A percentile compares a stretch with the other conserved stretches of the same genome.
These are phyloP conservation scores for Cladophialophora bantiana DNA, from an alignment of 2,329 filamentous ascomycete genomes.

Conservation along the genomic window DNA sequence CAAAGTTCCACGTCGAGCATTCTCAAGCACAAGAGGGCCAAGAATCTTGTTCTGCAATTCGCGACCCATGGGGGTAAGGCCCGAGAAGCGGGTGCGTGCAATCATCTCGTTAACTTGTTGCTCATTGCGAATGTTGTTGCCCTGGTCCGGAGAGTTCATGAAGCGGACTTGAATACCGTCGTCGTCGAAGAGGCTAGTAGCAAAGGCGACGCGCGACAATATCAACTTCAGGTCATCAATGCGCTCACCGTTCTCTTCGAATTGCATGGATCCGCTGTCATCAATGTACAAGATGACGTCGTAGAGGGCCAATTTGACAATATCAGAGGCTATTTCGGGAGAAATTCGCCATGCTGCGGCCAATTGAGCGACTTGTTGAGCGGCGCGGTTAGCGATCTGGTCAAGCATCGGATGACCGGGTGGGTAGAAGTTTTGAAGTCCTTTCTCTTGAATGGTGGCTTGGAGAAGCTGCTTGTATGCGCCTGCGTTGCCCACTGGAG, in stretches of 20 bases:
- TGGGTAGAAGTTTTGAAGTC: slow-evolving; percentile 65
- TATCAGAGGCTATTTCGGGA: slow-evolving; percentile 67
- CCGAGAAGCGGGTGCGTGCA: slow-evolving; percentile 66
- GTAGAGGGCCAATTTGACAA: slow-evolving; percentile 68
- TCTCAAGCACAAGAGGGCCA: slow-evolving; percentile 64
- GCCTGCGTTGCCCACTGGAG: slow-evolving; percentile 56
- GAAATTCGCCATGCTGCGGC: slow-evolving; percentile 64
- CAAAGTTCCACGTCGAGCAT: slow-evolving; percentile 60
- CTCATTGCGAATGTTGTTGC: slow-evolving; percentile 63
- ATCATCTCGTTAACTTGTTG: slow-evolving; percentile 67
- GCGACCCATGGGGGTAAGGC: slow-evolving; percentile 71
- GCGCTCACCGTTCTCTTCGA: slow-evolving; percentile 70
- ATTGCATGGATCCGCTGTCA: slow-evolving; percentile 73
- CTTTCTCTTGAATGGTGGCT: slow-evolving; percentile 65
- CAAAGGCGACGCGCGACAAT: slow-evolving; percentile 67
- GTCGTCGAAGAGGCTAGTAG: slow-evolving; percentile 72
- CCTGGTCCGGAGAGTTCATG: slow-evolving; percentile 68
- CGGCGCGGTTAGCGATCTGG: slow-evolving; percentile 59
- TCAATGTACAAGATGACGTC: slow-evolving; percentile 71
- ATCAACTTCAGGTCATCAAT: slow-evolving; percentile 72
- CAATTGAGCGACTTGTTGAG: slow-evolving; percentile 61
- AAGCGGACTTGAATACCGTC: slow-evolving; percentile 73
- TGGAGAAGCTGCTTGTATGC: slow-evolving; percentile 65
- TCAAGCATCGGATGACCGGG: slow-evolving; percentile 60
- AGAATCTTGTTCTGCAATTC: slow-evolving; percentile 68